Percentiles rank a stretch among this genome's conserved stretches.
Conservation (phyloP, 306 rosid genomes). For the Trifolium dubium region DNA sequence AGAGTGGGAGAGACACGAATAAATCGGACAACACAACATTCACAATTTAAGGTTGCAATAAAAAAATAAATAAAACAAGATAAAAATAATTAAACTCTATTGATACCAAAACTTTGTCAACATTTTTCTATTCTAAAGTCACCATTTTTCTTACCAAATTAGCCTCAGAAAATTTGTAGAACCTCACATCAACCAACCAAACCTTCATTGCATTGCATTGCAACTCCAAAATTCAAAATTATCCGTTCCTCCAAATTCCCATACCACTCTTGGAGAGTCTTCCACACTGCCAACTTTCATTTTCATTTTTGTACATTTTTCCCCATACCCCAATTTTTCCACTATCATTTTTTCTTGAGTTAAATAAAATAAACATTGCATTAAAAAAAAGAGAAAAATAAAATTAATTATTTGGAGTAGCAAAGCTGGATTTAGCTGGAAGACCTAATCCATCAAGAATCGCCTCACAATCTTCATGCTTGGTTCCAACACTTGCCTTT, state of each 20-base stretch:
- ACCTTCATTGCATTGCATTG: background rate
- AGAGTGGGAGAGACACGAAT: conserved; percentile 24
- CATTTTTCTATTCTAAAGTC: conserved; percentile 18
- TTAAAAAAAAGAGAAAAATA: background rate
- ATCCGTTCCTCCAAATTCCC: background rate
- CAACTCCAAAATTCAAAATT: conserved; percentile 27
- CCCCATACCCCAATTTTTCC: background rate
- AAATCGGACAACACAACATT: conserved; percentile 34
- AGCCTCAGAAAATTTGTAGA: conserved; percentile 29
- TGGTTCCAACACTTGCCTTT: conserved; percentile 71
- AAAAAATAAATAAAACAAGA: background rate
- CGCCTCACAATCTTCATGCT: conserved; percentile 94
- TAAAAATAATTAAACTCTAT: conserved; percentile 5
- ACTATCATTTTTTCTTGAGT: background rate
- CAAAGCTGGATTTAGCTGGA: conserved; percentile 62
- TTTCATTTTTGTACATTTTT: conserved; percentile 39
- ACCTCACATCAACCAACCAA: conserved; percentile 7
- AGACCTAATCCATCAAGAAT: conserved; percentile 89
- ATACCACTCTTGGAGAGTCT: background rate
- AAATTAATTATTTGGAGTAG: background rate
- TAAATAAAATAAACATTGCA: conserved; percentile 36
- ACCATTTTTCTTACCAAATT: background rate
- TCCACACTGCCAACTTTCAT: conserved; percentile 17
- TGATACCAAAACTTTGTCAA: conserved; percentile 48
- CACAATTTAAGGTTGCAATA: conserved; percentile 39